Evolutionary conservation across 345 rosid genomes (phyloP).

Genomic region (Salix exigua): DNA sequence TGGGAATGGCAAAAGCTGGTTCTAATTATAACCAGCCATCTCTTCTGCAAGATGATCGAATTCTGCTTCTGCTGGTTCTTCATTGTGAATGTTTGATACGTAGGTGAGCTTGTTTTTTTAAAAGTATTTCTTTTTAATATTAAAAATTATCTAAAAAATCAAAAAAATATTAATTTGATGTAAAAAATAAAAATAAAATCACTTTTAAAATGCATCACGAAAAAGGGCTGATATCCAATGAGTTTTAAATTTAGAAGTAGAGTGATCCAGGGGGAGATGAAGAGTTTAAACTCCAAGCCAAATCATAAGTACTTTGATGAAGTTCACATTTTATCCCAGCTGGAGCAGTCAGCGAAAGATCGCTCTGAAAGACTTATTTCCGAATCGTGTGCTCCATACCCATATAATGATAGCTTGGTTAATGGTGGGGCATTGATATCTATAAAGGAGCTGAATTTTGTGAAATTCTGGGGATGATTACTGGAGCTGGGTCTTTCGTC

Average conservation of each 20-base stretch:
- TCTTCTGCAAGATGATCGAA: constrained; percentile 76
- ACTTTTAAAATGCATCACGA: no score
- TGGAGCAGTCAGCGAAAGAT: constrained; percentile 43
- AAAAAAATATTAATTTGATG: no score
- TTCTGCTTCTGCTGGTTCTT: constrained; percentile 37
- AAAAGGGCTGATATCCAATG: constrained; percentile 31
- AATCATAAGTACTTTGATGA: constrained; percentile 64
- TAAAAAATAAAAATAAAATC: no score
- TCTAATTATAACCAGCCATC: constrained; percentile 40
- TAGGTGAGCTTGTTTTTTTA: no score
- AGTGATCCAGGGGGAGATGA: constrained; percentile 57
- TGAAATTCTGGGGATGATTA: constrained; percentile 47
- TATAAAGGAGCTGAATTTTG: constrained; percentile 60
- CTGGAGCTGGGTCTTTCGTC: constrained; percentile 28
- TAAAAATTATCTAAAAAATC: no score
- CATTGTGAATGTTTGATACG: no score
- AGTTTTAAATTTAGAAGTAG: constrained; percentile 48
- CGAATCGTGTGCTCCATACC: constrained; percentile 69
- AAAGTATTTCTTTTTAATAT: no score
- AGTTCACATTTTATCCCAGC: constrained; percentile 57
- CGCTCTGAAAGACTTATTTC: constrained; percentile 46
- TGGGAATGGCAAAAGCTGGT: constrained; percentile 62
- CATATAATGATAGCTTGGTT: constrained; percentile 36
- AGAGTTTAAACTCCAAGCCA: constrained; percentile 55
- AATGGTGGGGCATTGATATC: constrained; percentile 34